Percentiles rank a stretch among this genome's conserved stretches.
These are phyloP conservation scores for Arachis monticola DNA, from an alignment of 331 rosid genomes.

Conservation along the genomic window DNA sequence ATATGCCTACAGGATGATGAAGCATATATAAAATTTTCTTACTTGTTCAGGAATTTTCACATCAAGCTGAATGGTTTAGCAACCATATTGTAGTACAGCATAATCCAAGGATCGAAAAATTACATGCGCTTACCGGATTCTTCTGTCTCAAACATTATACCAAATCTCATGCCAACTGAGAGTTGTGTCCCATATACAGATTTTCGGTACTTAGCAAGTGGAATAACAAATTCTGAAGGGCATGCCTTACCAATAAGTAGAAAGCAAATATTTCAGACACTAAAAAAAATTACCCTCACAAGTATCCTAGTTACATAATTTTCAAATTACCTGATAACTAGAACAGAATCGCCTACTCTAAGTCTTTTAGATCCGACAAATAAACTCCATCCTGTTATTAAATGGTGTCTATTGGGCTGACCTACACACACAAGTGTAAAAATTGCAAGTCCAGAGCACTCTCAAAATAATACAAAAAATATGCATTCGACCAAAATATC, in stretches of 20 bases:
- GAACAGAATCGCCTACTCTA: constrained; percentile 55
- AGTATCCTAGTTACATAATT: constrained; percentile 5
- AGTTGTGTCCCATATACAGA: constrained; percentile 82
- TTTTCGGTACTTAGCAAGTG: constrained; percentile 75
- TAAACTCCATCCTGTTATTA: constrained; percentile 67
- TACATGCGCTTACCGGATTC: constrained; percentile 98
- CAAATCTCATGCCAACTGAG: constrained; percentile 97
- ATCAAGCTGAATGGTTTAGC: background rate
- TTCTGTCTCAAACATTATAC: constrained; percentile 99
- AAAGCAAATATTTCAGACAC: constrained; percentile 10
- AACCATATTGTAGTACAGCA: background rate
- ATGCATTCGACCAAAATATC: too few relatives aligned
- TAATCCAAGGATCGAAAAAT: constrained; percentile 28
- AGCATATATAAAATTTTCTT: constrained; percentile 31
- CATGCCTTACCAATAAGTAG: constrained; percentile 69
- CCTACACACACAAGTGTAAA: constrained; percentile 49
- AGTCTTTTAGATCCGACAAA: constrained; percentile 58
- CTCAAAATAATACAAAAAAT: too few relatives aligned
- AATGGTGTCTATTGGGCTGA: constrained; percentile 98
- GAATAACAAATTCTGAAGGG: constrained; percentile 95
- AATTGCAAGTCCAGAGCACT: background rate
- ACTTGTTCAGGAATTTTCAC: background rate
- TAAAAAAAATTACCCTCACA: constrained; percentile 18
- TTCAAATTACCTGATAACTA: constrained; percentile 45
- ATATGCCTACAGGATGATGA: constrained; percentile 65